Conservation (phyloP, 768 basidiomycete species). For the Sarcodon aspratus region DNA sequence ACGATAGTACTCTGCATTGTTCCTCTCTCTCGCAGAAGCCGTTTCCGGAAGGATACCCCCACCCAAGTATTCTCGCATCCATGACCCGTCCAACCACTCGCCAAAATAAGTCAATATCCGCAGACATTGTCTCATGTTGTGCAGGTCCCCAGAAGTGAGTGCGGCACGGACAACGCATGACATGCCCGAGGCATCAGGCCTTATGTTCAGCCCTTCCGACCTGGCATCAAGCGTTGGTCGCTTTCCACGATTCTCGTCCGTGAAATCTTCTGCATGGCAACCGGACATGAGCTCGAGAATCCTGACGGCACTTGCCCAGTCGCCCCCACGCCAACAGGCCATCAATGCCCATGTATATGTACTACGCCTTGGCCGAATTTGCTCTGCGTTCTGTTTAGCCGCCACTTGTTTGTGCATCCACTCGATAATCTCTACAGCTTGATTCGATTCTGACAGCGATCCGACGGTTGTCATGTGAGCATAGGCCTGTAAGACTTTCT, state of each 20-base stretch:
- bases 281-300: slow-evolving; percentile 70
- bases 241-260: slow-evolving; percentile 5
- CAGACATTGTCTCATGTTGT: slow-evolving; percentile 46
- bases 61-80: neutral
- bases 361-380: slow-evolving; percentile 24
- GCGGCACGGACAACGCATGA: slow-evolving; percentile 49
- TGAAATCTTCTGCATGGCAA: slow-evolving; percentile 18
- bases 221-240: slow-evolving; percentile 15
- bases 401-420: slow-evolving; percentile 59
- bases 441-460: slow-evolving; percentile 28
- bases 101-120: slow-evolving; percentile 44
- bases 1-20: slow-evolving; percentile 6
- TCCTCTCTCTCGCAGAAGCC: neutral
- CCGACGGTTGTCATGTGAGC: slow-evolving; percentile 26
- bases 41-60: neutral
- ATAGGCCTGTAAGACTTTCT: slow-evolving; percentile 49
- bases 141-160: slow-evolving; percentile 34
- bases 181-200: slow-evolving; percentile 41
- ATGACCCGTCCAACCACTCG: slow-evolving; percentile 4
- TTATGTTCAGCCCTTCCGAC: slow-evolving; percentile 29
- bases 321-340: slow-evolving; percentile 49
- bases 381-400: slow-evolving; percentile 16
- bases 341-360: slow-evolving; percentile 54
- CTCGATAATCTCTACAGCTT: slow-evolving; percentile 47
- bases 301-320: slow-evolving; percentile 49